Evolutionary conservation across 2,329 filamentous ascomycete species (phyloP), one percentile per base, ranked within the genome.

Genomic region (Paramyrothecium roridum): DNA sequence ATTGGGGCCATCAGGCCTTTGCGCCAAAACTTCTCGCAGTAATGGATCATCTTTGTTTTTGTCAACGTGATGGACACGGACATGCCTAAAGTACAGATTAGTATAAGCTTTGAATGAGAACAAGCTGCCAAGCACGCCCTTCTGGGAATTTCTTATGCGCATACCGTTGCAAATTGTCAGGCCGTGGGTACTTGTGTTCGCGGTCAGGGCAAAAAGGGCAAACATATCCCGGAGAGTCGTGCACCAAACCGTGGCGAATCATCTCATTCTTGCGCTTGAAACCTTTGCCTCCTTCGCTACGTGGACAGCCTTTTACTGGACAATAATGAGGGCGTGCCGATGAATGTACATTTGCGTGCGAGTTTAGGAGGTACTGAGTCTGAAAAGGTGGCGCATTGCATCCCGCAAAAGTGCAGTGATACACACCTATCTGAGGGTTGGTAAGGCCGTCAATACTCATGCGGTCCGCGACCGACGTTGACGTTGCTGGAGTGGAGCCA

Each of bases 181-280:
- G 95, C 63, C 95, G 82, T 6, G 95, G 95, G 70, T 98, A 98
- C 68, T 89, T 93, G 71, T 97, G 93, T 69, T 97, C 92, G 61
- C 92, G 83, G 66, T 96, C 92, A 1, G 91, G 90, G 70, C 95
- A 99, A 68, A 97, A 98, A 0, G 95, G 95, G 70, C 95, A 99
- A 30, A 96, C 87, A 66, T 98, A 99, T 57, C 93, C 93, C 1
- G 95, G 95, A 8, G 91, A 96, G 61, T 92, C 88, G 67, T 99
- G 95, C 3, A 98, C 95, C 3, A 98, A 81, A 1, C 93, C 93
- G 66, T 89, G 86, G 26, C 86, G 74, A 49, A 88, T 88, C 86
- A 89, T 88, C 67, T 89, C 86, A 61, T 89, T 89, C 68, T 88
- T 89, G 55, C 86, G 78, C 69, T 89, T 89, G 69, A 89, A 89